Evolutionary conservation across 2,329 filamentous ascomycete genomes (phyloP), one percentile per base, ranked within the genome.

Genomic region (Exophiala xenobiotica): DNA sequence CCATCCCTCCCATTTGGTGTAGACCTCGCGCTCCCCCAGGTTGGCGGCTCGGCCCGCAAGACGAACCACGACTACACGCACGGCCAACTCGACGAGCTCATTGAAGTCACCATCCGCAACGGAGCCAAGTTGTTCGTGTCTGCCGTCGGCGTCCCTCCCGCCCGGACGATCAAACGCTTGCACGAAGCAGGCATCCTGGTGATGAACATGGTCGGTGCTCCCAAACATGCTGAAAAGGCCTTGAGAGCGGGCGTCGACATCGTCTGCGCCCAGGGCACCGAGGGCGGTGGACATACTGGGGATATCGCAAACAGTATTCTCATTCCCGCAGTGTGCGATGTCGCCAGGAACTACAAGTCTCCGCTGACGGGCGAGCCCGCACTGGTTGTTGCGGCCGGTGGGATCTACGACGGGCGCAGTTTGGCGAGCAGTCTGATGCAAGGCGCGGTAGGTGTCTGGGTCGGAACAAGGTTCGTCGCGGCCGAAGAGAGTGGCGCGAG

Each of bases 181-280:
- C 92, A 97, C 65, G 77, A 78, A 6, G 86, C 87, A 0, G 88
- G 87, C 0, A 87, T 97, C 33, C 67, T 95, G 53, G 78, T 96
- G 27, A 96, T 96, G 90, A 96, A 96, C 69, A 96, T 96, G 91
- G 90, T 96, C 16, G 92, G 92, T 0, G 88, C 91, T 63, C 91
- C 92, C 1, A 90, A 87, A 67, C 92, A 97, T 68, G 91, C 91
- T 1, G 81, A 86, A 67, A 96, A 96, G 74, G 91, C 91, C 2
- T 75, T 97, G 3, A 82, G 90, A 43, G 81, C 86, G 0, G 92
- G 92, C 37, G 90, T 95, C 7, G 92, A 97, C 70, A 85, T 96
- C 58, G 80, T 97, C 4, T 96, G 90, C 67, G 85, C 91, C 2
- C 92, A 97, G 74, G 92, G 92, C 40, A 90, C 90, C 45, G 92